phyloP scores from a whole-genome alignment of 768 basidiomycete species.

The Pulveroboletus sp. region DNA sequence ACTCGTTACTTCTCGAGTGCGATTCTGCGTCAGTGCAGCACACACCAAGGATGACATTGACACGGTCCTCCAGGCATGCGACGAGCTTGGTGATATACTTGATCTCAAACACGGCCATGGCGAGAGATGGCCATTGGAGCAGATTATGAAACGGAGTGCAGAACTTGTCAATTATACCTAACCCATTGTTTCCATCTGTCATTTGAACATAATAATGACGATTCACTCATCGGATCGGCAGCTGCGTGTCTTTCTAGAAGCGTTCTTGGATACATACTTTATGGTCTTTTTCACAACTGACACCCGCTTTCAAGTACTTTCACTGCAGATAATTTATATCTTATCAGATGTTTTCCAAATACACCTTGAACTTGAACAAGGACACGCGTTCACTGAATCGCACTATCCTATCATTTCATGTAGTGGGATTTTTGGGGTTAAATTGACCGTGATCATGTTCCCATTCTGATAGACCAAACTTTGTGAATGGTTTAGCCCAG shows the following conservation, averaged over 20 bases:
- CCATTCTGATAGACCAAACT: too few species aligned
- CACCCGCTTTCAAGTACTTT: conserved; percentile 11
- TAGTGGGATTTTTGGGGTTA: neutral
- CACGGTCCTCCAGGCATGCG: conserved; percentile 74
- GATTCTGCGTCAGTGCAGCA: conserved; percentile 91
- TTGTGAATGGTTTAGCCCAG: too few species aligned
- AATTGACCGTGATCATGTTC: too few species aligned
- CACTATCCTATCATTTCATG: neutral
- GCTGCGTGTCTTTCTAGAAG: conserved; percentile 4
- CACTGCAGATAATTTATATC: conserved; percentile 27
- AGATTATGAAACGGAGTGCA: conserved; percentile 64
- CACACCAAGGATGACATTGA: conserved; percentile 99
- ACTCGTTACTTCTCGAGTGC: conserved; percentile 79
- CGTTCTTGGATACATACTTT: conserved; percentile 26
- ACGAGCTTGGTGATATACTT: conserved; percentile 86
- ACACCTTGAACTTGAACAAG: neutral
- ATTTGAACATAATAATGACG: conserved; percentile 4
- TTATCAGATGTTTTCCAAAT: conserved; percentile 15
- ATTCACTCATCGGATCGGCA: neutral
- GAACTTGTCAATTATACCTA: conserved; percentile 57
- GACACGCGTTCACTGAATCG: neutral
- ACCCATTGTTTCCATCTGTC: neutral
- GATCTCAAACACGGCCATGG: conserved; percentile 79
- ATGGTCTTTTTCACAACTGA: conserved; percentile 14
- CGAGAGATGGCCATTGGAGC: conserved; percentile 77